Base-by-base conservation (phyloP, 371 early-diverging fungal species). In the Circinella minor region DNA sequence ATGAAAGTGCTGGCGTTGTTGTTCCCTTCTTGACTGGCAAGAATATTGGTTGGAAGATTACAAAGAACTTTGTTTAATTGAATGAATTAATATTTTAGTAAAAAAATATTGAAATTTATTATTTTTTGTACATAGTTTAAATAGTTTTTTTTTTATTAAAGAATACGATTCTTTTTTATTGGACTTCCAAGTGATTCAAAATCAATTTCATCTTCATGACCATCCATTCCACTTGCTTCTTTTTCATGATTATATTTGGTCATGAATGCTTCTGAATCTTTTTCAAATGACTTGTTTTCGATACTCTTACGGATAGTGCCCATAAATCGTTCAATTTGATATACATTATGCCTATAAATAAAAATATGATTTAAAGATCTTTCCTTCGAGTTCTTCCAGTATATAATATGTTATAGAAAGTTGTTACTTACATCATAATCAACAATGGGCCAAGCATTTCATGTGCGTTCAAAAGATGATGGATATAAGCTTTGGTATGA, bases 11-110 rank as follows among this genome's bases (percentile, higher is more conserved):
- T 3, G 90, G 90, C 15, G 76, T 86, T 49, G 90, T 98, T 43
- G 95, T 97, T 39, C 97, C 97, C 7, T 98, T 95, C 76, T 82
- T 89, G 83, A 95, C 97, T 8, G 92, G 93, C 47, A 85, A 86
- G 70, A 81, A 85, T 55, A 75, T 94, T 55, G 85, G 81, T 17
- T 94, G 94, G 94, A 86, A 85, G 74, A 88, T 94, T 75, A 74
- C 71, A 18, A 66, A 67, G 18, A 80, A 84, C 68, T 84, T 80
- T 69, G 76, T 67, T 61, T 80, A 80, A 51, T 51, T 51, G 5
- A 51, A 51, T 27, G 27, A 27, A 27, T 27, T 27, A 27, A 27
- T 27, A 27, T 27, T 27, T 27, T 27, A 27, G 27, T 27, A 51
- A 51, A 51, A 17, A 51, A 51, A 17, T 4, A n/a, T 4, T 4